phyloP scores from a whole-genome alignment of 176 grass and related monocot genomes.

The Metroxylon sagu region DNA sequence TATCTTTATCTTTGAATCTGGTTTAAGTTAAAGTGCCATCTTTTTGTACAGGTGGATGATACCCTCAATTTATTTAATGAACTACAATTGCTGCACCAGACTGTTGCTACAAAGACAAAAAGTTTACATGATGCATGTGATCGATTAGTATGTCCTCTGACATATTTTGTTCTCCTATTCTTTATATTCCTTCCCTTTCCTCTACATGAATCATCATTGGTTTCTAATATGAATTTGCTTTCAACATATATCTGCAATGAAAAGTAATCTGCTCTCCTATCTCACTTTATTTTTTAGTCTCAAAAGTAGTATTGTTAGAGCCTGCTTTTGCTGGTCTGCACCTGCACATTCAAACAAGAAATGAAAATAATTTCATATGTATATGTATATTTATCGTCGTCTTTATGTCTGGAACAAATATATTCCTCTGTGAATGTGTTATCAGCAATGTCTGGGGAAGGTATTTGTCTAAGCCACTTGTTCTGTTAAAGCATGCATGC shows the following conservation, averaged over 20 bases:
- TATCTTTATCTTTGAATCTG: not conserved
- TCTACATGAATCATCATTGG: not conserved
- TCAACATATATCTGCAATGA: not conserved
- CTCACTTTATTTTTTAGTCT: too few species aligned
- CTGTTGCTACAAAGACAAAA: slow-evolving; percentile 89
- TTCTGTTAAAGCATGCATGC: too few species aligned
- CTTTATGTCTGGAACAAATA: too few species aligned
- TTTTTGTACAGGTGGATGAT: slow-evolving; percentile 66
- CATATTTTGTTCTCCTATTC: not conserved
- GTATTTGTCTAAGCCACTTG: too few species aligned
- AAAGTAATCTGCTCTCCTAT: too few species aligned
- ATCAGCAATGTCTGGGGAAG: too few species aligned
- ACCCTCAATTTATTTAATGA: slow-evolving; percentile 87
- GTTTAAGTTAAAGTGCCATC: slow-evolving; percentile 10
- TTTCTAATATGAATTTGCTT: not conserved
- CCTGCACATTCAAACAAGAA: too few species aligned
- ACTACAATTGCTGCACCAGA: slow-evolving; percentile 75
- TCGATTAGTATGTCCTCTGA: slow-evolving; percentile 48
- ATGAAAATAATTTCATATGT: too few species aligned
- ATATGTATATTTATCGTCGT: too few species aligned
- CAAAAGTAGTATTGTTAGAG: too few species aligned
- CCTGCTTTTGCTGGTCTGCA: too few species aligned
- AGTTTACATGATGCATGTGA: slow-evolving; percentile 95
- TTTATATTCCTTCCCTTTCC: slow-evolving; percentile 6
- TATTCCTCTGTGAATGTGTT: too few species aligned